Evolutionary conservation across 345 rosid genomes (phyloP), one percentile per base, ranked within the genome.

Genomic region (Citrus inodora): DNA sequence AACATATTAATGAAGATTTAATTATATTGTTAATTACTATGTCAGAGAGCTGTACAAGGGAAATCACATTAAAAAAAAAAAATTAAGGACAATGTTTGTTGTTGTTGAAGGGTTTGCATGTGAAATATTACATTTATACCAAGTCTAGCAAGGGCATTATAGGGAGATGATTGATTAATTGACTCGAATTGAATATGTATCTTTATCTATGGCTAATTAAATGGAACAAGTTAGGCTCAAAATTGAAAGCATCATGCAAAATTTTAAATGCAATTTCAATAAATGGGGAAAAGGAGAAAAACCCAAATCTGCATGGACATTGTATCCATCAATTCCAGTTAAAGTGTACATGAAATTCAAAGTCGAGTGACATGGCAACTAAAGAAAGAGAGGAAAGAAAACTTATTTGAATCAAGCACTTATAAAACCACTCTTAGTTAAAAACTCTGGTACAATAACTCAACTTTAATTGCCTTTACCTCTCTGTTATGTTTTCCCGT

Each of bases 171-270:
- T 32, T 40, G 32, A 55, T 24, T 22, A 16, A 8, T 33, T 42
- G 14, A 42, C 48, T 1, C 4, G 0, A 42, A 42, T 42, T 42
- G 48, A 42, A 42, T 42, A 42, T 58, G 60, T 63, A 11, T 42
- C 42, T 46, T 63, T 42, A 17, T 74, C 58, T 25, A 28, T 48
- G 37, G 5, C 10, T 42, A 42, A 37, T 21, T 24, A 24, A 73
- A 73, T 40, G 30, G 40, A 75, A 16, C 17, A 64, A 75, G 78
- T 75, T 75, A 46, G 61, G 61, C 78, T 28, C 19, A 75, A 70
- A 75, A 42, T 75, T 62, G 40, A 74, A 24, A 63, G 28, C 3
- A 10, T 42, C 48, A 42, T 42, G 48, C 48, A 40, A 9, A 40
- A 19, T 42, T 60, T 9, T 16, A 17, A 73, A 37, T 7, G 17